Evolutionary conservation across 495 filamentous ascomycete genomes (phyloP).

Genomic region (Xylaria telfairii): DNA sequence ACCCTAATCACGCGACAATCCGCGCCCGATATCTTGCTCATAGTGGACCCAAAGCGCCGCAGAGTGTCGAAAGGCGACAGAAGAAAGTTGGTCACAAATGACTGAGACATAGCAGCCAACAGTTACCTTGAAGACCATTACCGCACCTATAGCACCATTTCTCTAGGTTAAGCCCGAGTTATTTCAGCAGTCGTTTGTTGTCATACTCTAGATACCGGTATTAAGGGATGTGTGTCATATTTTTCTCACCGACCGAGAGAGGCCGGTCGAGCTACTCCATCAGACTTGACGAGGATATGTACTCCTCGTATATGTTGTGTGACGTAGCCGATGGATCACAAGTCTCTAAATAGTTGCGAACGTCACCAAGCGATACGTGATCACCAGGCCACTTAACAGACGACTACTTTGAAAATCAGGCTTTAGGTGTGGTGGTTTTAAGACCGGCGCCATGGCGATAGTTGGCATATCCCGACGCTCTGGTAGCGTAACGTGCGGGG

Average conservation of each 20-base stretch:
- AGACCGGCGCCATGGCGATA: neutral
- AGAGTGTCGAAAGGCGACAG: neutral
- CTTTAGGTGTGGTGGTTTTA: neutral
- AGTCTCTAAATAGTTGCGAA: neutral
- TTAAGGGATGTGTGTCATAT: neutral
- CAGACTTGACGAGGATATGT: neutral
- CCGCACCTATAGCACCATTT: neutral
- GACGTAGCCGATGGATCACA: neutral
- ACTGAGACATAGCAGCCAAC: neutral
- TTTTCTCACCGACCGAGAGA: neutral
- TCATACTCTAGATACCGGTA: neutral
- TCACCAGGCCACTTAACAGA: neutral
- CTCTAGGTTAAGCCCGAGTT: neutral
- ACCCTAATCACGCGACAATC: neutral
- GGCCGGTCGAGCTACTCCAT: neutral
- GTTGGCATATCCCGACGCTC: slow-evolving; percentile 2
- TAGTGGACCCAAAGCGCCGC: neutral
- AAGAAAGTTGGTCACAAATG: neutral
- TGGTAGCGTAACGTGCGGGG: neutral
- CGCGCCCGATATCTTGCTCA: neutral
- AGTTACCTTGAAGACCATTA: neutral
- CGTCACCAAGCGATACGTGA: neutral
- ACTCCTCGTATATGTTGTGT: slow-evolving; percentile 5
- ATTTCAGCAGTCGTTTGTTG: neutral
- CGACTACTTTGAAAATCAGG: neutral